Base-by-base conservation (phyloP, 345 rosid genomes). In the Diplotaxis tenuifolia region DNA sequence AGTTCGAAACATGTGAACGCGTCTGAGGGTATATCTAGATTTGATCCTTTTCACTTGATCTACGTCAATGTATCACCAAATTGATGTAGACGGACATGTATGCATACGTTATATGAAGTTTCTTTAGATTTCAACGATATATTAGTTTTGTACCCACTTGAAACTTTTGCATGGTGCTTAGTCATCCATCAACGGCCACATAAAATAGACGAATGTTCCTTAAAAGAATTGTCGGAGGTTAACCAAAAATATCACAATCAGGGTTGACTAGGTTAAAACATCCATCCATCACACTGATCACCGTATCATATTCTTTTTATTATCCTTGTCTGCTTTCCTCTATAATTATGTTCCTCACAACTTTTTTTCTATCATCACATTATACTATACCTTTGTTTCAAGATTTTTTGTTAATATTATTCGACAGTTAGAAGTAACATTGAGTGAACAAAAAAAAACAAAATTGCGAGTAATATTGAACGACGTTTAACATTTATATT, bases 1-100 rank as follows among this genome's bases (percentile, higher is more conserved):
- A n/a, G n/a, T 22, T 10, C 15, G 60, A 38, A 21, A 62, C 45
- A 63, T 72, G 70, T 72, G 70, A 72, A 72, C 70, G 76, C 76
- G 38, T 22, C 54, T 63, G 28, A 63, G 21, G 42, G 76, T 20
- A 63, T 20, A 63, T 62, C 60, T 60, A 1, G 14, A 2, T 15
- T 31, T 32, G 52, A 45, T 45, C 18, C 52, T 45, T 45, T 45
- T 45, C 52, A 15, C 49, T n/a, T 5, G 52, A 0, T 1, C 57
- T 3, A n/a, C 23, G n/a, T 64, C 55, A 25, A 5, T 25, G 45
- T 32, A 22, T 72, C 40, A 62, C 45, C 60, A 72, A 62, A 8
- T 62, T 53, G 23, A 72, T 14, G 40, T 53, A 18, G 16, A 10
- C 27, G 31, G 62, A n/a, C 3, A 61, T 49, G 57, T 42, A 27